A percentile compares a stretch with the other conserved stretches of the same genome.
phyloP scores from a whole-genome alignment of 83 land plant species.

The Picea mariana region DNA sequence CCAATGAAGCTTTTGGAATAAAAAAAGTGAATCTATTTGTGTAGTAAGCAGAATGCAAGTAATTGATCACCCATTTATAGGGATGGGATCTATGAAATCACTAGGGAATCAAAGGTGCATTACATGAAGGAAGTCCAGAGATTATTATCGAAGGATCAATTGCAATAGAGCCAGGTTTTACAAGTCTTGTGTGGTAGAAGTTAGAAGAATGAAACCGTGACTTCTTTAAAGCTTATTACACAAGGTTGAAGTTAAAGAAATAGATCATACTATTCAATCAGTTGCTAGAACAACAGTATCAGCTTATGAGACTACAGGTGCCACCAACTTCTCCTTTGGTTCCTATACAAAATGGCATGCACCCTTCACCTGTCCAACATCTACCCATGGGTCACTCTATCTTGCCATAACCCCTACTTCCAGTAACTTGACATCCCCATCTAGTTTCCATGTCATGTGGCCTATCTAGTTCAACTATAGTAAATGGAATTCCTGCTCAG shows the following conservation, averaged over 20 bases:
- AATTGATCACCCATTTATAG: too few species aligned
- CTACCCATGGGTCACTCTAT: constrained; percentile 85
- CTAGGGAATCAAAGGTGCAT: too few species aligned
- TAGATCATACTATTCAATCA: constrained; percentile 47
- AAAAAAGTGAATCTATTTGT: too few species aligned
- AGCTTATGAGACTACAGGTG: constrained; percentile 28
- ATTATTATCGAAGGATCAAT: too few species aligned
- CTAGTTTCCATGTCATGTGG: constrained; percentile 62
- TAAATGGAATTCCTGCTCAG: constrained; percentile 83
- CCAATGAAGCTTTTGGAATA: too few species aligned
- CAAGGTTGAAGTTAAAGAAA: constrained; percentile 42
- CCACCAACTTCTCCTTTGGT: background rate
- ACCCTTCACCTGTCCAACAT: constrained; percentile 79
- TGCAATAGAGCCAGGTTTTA: constrained; percentile 84
- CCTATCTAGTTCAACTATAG: constrained; percentile 59
- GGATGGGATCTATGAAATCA: too few species aligned
- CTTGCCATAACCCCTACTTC: constrained; percentile 59
- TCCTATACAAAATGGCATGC: constrained; percentile 85
- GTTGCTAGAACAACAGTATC: constrained; percentile 41
- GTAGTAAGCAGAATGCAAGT: too few species aligned
- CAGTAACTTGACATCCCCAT: constrained; percentile 65
- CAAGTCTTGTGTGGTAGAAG: constrained; percentile 70
- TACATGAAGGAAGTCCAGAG: too few species aligned
- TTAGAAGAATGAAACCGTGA: constrained; percentile 49
- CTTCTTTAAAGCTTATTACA: constrained; percentile 48